Evolutionary conservation across 2,329 filamentous ascomycete species (phyloP), one percentile per base, ranked within the genome.

Genomic region (Paecilomyces dactylethromorphus): DNA sequence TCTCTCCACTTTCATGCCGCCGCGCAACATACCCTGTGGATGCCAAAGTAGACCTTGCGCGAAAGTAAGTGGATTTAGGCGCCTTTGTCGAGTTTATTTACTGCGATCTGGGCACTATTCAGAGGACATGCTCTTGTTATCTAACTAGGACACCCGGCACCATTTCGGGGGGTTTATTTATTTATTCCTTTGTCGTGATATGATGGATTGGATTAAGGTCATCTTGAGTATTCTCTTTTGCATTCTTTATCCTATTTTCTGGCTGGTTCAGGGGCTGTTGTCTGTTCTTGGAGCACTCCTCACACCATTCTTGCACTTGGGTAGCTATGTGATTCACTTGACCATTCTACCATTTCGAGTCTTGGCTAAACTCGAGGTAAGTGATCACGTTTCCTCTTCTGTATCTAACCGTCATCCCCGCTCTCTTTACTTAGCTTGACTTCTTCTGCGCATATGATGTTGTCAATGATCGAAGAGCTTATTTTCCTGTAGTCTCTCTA

Each of bases 341-440:
- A 60, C 76, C 39, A 65, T 79, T 12, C 71, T 81, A n/a, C 84
- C 84, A 2, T 75, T 84, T 54, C 74, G 68, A 33, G 60, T 85
- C 39, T 66, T 85, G 13, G 75, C 77, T 3, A 81, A 76, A 64
- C 78, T 87, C 58, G 82, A 87, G 79, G 84, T 86, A 75, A 54
- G 70, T 57, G n/a, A 18, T 8, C 5, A n/a, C 21, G 10, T n/a
- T 18, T 45, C 7, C 15, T 18, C 6, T 18, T n/a, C n/a, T 18
- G 2, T n/a, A 45, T 39, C 15, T n/a, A 8, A n/a, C 35, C 15
- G 3, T 45, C 39, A 18, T 18, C 15, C 39, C 35, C 3, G n/a
- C 10, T 18, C 5, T 45, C 18, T 8, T 8, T 18, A 45, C 8
- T 45, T 45, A 7, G 8, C 13, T 15, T n/a, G 4, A 6, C 13